Conservation (phyloP, 1,284 basidiomycete genomes). For the Stygiomarasmius scandens region DNA sequence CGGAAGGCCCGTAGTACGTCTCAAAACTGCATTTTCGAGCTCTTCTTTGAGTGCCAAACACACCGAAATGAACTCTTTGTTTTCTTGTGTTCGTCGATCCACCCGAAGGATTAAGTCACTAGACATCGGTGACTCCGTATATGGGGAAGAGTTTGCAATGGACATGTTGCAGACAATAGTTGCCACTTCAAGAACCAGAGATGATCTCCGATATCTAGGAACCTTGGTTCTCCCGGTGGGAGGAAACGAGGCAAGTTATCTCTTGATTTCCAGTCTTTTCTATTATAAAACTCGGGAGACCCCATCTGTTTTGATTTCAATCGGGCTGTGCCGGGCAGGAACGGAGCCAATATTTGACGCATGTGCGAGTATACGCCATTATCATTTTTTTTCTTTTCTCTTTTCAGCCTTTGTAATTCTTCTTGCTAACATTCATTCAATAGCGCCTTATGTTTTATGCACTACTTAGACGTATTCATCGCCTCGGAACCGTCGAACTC, state of each 20-base stretch:
- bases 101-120: slow-evolving; percentile 35
- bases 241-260: slow-evolving; percentile 41
- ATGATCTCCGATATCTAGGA: slow-evolving; percentile 57
- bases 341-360: too few species aligned
- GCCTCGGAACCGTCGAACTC: slow-evolving; percentile 57
- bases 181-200: slow-evolving; percentile 22
- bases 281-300: background rate
- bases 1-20: slow-evolving; percentile 53
- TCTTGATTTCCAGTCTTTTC: slow-evolving; percentile 11
- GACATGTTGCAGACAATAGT: background rate
- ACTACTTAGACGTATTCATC: slow-evolving; percentile 51
- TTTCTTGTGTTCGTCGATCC: slow-evolving; percentile 47
- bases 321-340: too few species aligned
- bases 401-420: slow-evolving; percentile 7
- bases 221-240: slow-evolving; percentile 60
- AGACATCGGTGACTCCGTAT: slow-evolving; percentile 62
- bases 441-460: slow-evolving; percentile 65
- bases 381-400: background rate
- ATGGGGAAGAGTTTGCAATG: slow-evolving; percentile 53
- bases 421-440: slow-evolving; percentile 3
- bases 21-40: slow-evolving; percentile 71
- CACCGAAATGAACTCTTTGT: slow-evolving; percentile 49
- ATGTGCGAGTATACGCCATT: background rate
- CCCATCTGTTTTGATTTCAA: background rate
- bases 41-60: slow-evolving; percentile 49